These are phyloP conservation scores for Naganishia sp. DNA, from an alignment of 1,284 basidiomycete genomes.

Conservation along the genomic window DNA sequence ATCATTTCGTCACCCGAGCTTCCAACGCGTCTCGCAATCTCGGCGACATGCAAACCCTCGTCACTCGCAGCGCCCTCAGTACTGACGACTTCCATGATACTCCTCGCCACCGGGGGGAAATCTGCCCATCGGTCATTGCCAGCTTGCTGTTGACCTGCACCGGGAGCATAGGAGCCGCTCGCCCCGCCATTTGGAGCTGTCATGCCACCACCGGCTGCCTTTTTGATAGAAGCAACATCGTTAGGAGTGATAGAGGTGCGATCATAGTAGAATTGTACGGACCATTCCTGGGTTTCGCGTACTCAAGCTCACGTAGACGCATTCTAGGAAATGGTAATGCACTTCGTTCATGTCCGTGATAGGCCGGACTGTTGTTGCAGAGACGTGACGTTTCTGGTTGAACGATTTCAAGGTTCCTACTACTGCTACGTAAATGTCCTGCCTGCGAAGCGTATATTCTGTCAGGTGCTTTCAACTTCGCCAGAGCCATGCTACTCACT, in stretches of 20 bases:
- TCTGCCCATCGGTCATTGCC: constrained; percentile 48
- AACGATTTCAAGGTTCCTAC: constrained; percentile 88
- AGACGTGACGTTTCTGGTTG: constrained; percentile 77
- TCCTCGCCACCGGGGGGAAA: constrained; percentile 64
- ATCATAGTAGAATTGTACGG: neutral
- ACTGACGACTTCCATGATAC: constrained; percentile 65
- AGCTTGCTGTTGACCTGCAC: constrained; percentile 23
- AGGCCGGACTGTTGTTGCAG: constrained; percentile 69
- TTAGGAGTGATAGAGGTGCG: too few species aligned
- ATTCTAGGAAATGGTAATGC: constrained; percentile 72
- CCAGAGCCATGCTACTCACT: constrained; percentile 41
- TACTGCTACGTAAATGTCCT: constrained; percentile 77
- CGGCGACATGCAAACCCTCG: constrained; percentile 66
- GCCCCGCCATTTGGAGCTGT: constrained; percentile 2
- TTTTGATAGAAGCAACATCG: neutral
- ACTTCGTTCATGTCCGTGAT: constrained; percentile 76
- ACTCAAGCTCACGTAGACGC: constrained; percentile 58
- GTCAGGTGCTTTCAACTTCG: constrained; percentile 4
- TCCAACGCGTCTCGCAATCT: constrained; percentile 57
- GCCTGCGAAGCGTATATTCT: constrained; percentile 56
- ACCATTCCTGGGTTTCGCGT: constrained; percentile 53
- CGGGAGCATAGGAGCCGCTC: constrained; percentile 21
- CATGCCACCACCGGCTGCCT: constrained; percentile 9
- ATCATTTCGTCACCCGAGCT: constrained; percentile 48
- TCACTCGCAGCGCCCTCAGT: constrained; percentile 45